A percentile compares a stretch with the other conserved stretches of the same genome.
Evolutionary conservation across 768 basidiomycete species (phyloP).

Genomic region (Calocybe indica): DNA sequence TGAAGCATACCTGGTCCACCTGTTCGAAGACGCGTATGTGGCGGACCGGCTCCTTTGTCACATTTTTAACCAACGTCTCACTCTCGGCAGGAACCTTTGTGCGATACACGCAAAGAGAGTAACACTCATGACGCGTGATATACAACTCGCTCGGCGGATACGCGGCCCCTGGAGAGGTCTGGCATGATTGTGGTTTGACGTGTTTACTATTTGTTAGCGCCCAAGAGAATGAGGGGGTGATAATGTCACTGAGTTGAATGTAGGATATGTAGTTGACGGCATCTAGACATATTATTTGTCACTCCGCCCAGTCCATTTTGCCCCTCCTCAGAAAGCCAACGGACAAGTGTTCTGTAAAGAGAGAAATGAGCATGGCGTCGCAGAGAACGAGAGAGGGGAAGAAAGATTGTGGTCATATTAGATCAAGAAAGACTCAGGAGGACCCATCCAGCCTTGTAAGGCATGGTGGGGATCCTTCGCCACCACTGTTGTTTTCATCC

Average conservation of each 20-base stretch:
- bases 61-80: conserved; percentile 3
- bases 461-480: conserved; percentile 54
- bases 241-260: too few relatives aligned
- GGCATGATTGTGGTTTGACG: conserved; percentile 28
- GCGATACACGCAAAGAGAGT: conserved; percentile 98
- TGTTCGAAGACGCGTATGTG: conserved; percentile 98
- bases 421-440: conserved; percentile 78
- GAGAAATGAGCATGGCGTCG: not conserved
- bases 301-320: too few relatives aligned
- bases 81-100: conserved; percentile 71
- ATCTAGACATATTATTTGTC: too few relatives aligned
- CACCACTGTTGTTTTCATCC: conserved; percentile 76
- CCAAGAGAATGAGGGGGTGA: not conserved
- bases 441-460: conserved; percentile 30
- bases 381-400: not conserved
- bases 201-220: conserved; percentile 3
- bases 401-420: conserved; percentile 67
- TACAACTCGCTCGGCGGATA: conserved; percentile 93
- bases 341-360: not conserved
- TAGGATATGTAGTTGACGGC: too few relatives aligned
- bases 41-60: not conserved
- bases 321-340: too few relatives aligned
- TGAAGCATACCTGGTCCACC: conserved; percentile 89
- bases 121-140: conserved; percentile 96
- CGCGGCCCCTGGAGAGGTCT: conserved; percentile 85